Conservation (phyloP, 345 rosid species). For the Theobroma cacao region DNA sequence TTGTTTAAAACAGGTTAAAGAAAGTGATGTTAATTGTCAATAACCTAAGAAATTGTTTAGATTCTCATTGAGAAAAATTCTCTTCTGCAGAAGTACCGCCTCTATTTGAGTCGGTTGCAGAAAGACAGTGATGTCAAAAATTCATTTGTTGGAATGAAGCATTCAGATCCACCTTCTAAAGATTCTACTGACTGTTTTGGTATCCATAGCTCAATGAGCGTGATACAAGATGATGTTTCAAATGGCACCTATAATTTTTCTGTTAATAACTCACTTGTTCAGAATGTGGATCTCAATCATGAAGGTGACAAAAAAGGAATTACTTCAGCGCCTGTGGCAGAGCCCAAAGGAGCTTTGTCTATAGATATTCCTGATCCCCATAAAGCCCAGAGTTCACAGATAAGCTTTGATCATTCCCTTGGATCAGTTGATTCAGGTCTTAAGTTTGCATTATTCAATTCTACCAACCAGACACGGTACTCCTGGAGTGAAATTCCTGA, state of each 20-base stretch:
- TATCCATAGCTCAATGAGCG: slow-evolving; percentile 38
- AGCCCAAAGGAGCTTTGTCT: slow-evolving; percentile 33
- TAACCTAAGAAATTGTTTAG: background rate
- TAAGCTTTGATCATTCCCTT: slow-evolving; percentile 42
- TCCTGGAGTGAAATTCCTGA: slow-evolving; percentile 60
- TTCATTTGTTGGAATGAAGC: slow-evolving; percentile 48
- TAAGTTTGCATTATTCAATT: slow-evolving; percentile 37
- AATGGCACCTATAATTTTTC: slow-evolving; percentile 39
- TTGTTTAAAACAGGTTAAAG: background rate
- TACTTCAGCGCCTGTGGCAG: slow-evolving; percentile 39
- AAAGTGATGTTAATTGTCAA: background rate
- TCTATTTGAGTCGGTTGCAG: slow-evolving; percentile 81
- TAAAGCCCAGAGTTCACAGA: slow-evolving; percentile 36
- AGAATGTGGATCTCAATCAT: slow-evolving; percentile 33
- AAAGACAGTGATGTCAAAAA: slow-evolving; percentile 56
- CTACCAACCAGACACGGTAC: slow-evolving; percentile 33
- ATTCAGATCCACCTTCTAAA: slow-evolving; percentile 48
- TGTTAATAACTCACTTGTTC: slow-evolving; percentile 34
- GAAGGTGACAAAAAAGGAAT: slow-evolving; percentile 43
- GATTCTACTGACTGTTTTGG: slow-evolving; percentile 38
- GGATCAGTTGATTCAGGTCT: slow-evolving; percentile 28
- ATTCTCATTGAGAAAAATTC: slow-evolving; percentile 8
- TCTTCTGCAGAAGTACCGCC: slow-evolving; percentile 83
- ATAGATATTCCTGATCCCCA: slow-evolving; percentile 36
- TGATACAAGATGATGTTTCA: slow-evolving; percentile 34